phyloP scores from a whole-genome alignment of 192 early-diverging fungal species.

The Backusella westeae region DNA sequence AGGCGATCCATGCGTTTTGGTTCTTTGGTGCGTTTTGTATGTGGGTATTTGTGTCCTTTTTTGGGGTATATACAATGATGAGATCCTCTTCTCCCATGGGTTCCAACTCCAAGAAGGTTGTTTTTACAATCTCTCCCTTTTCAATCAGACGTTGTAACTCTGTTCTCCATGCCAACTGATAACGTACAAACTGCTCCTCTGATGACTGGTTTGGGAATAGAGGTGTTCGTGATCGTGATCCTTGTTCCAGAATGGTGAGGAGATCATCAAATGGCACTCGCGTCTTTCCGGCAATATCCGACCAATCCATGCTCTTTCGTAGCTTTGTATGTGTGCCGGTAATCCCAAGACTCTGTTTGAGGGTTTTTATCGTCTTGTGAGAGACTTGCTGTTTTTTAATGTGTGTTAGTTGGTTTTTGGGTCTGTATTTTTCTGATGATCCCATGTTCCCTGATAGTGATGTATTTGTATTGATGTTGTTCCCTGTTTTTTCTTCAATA shows the following conservation, averaged over 20 bases:
- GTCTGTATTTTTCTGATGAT: not conserved
- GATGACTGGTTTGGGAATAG: conserved; percentile 62
- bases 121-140: conserved; percentile 63
- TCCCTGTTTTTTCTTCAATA: not conserved
- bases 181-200: conserved; percentile 73
- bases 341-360: conserved; percentile 20
- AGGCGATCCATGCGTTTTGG: conserved; percentile 78
- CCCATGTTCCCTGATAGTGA: not conserved
- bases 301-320: conserved; percentile 31
- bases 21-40: conserved; percentile 74
- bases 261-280: conserved; percentile 54
- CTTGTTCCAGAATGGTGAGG: conserved; percentile 60
- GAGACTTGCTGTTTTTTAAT: not conserved
- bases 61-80: conserved; percentile 71
- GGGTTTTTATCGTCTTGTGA: not conserved
- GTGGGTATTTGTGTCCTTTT: conserved; percentile 46
- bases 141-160: conserved; percentile 72
- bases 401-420: not conserved
- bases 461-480: not conserved
- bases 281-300: conserved; percentile 27
- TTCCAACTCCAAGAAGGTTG: conserved; percentile 56
- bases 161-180: conserved; percentile 58
- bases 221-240: conserved; percentile 50
- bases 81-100: conserved; percentile 63
- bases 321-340: conserved; percentile 22